Evolutionary conservation across 73 alveolate genomes (phyloP), one percentile per base, ranked within the genome.

Genomic region (Paramecium biaurelia): DNA sequence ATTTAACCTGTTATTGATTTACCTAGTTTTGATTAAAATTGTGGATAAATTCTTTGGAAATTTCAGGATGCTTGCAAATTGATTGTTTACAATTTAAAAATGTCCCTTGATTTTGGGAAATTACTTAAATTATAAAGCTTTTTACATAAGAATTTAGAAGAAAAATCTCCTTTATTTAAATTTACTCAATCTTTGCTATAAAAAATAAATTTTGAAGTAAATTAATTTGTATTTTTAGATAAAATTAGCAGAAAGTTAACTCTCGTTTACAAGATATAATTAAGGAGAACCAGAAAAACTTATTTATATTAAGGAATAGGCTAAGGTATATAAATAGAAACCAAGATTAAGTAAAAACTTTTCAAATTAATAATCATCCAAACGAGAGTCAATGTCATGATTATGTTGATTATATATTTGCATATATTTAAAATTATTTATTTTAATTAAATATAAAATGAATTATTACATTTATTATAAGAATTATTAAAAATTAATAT

Each of bases 271-370:
- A 26, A 63, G 47, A 30, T 63, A 23, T 63, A 21, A 26, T 30
- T 63, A 63, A 32, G 84, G 49, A 63, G 84, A 63, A 63, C 84
- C 84, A 63, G 84, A 63, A 32, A 63, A 63, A 63, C 49, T 63
- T 30, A 2, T 32, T 26, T 63, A 63, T 14, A 30, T 63, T 4
- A 63, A 63, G 24, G 84, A 63, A 63, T 24, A 63, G 12, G 84
- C 84, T 4, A 63, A 63, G 28, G 84, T 63, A 30, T 63, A 63
- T 63, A 63, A 63, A 63, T 30, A 63, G 34, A 63, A 63, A 63
- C 47, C 84, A 14, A 63, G 84, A 12, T 30, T 30, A 32, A 63
- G 84, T 26, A 63, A 63, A 26, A 63, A 63, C 24, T 63, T 63
- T 32, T 7, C 49, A 18, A 53, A 20, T 53, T 18, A 53, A 53